phyloP scores from a whole-genome alignment of 2,329 filamentous ascomycete species.

The Fusarium sublunatum region DNA sequence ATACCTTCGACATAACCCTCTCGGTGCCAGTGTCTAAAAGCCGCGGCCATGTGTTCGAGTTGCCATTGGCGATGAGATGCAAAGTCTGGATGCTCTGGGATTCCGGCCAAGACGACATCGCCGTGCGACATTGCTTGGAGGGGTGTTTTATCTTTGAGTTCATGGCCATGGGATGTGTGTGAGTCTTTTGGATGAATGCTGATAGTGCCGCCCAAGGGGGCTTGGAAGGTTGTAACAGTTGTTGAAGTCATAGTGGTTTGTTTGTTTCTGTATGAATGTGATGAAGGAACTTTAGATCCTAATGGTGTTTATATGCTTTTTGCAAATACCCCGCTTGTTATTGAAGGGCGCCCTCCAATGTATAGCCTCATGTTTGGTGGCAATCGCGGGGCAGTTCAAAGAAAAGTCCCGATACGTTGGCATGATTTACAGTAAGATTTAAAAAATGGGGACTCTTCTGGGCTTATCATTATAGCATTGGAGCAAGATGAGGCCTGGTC shows the following conservation, averaged over 20 bases:
- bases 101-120: constrained; percentile 40
- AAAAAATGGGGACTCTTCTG: too few relatives aligned
- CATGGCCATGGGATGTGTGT: constrained; percentile 37
- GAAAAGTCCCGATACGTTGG: too few relatives aligned
- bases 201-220: constrained; percentile 5
- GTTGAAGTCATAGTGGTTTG: constrained; percentile 17
- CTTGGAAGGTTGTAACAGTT: constrained; percentile 5
- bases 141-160: constrained; percentile 40
- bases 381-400: constrained; percentile 4
- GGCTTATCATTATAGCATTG: too few relatives aligned
- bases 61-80: constrained; percentile 45
- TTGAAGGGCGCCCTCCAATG: constrained; percentile 30
- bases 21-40: constrained; percentile 75
- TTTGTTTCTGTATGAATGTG: neutral
- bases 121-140: constrained; percentile 46
- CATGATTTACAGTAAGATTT: too few relatives aligned
- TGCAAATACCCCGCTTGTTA: neutral
- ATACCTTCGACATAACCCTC: constrained; percentile 76
- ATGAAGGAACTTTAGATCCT: neutral
- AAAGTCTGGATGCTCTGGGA: constrained; percentile 43
- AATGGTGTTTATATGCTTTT: neutral
- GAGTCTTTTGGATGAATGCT: constrained; percentile 27
- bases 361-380: neutral
- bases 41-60: constrained; percentile 72
- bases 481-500: too few relatives aligned